A percentile compares a stretch with the other conserved stretches of the same genome.
Conservation (phyloP, 805 yeast species). For the Starmerella khaoyaiensis region DNA sequence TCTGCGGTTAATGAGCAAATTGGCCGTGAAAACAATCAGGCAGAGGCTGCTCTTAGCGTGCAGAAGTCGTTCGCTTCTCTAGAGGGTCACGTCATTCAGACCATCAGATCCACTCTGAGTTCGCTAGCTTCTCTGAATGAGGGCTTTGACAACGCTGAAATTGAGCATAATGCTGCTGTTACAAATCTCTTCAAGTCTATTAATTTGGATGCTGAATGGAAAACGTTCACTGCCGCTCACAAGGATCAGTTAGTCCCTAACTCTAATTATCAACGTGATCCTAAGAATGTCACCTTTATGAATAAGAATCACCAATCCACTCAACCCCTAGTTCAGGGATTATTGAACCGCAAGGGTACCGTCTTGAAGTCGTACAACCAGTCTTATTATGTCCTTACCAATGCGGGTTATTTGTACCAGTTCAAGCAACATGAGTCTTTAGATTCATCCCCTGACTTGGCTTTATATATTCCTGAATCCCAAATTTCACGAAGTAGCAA, state of each 20-base stretch:
- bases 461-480: constrained; percentile 38
- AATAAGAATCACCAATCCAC: constrained; percentile 33
- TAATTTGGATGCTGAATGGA: constrained; percentile 36
- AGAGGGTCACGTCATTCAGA: constrained; percentile 35
- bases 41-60: constrained; percentile 33
- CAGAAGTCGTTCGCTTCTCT: constrained; percentile 33
- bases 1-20: constrained; percentile 33
- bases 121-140: constrained; percentile 25
- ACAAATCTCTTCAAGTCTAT: constrained; percentile 28
- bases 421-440: constrained; percentile 12
- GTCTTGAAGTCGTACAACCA: constrained; percentile 34
- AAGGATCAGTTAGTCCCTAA: constrained; percentile 28
- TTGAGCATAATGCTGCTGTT: constrained; percentile 26
- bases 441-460: constrained; percentile 32
- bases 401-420: constrained; percentile 35
- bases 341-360: constrained; percentile 34
- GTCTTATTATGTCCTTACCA: constrained; percentile 37
- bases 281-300: constrained; percentile 30
- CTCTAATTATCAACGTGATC: constrained; percentile 29
- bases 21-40: constrained; percentile 35
- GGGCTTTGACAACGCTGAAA: constrained; percentile 25
- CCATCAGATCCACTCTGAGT: constrained; percentile 31
- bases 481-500: constrained; percentile 29
- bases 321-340: constrained; percentile 37
- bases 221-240: constrained; percentile 29